A percentile compares a stretch with the other conserved stretches of the same genome.
Evolutionary conservation across 2,329 filamentous ascomycete species (phyloP).

Genomic region (Paraphaeosphaeria minitans): DNA sequence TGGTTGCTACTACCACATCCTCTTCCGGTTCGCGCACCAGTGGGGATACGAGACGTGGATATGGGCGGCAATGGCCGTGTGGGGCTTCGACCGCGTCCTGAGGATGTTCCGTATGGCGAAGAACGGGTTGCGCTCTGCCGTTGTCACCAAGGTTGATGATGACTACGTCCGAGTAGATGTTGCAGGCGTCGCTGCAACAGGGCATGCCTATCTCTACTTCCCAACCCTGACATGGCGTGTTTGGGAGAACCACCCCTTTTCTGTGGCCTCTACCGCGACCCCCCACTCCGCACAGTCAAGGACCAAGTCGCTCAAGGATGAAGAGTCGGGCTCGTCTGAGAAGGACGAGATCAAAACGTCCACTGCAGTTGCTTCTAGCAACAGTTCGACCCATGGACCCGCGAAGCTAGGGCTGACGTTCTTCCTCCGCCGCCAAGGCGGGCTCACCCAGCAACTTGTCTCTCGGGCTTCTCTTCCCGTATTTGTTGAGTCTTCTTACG

Average conservation of each 20-base stretch:
- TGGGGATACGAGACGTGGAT: slow-evolving; percentile 57
- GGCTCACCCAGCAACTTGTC: slow-evolving; percentile 9
- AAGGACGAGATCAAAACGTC: neutral
- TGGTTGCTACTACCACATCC: slow-evolving; percentile 53
- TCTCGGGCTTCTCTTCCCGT: slow-evolving; percentile 8
- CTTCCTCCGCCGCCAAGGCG: slow-evolving; percentile 13
- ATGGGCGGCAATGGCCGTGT: slow-evolving; percentile 50
- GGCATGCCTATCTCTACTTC: slow-evolving; percentile 56
- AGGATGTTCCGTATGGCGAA: slow-evolving; percentile 47
- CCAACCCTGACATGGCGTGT: slow-evolving; percentile 46
- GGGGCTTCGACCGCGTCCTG: slow-evolving; percentile 54
- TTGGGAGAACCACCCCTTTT: slow-evolving; percentile 64
- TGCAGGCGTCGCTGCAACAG: slow-evolving; percentile 35
- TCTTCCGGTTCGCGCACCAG: slow-evolving; percentile 24
- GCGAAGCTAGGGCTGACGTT: slow-evolving; percentile 12
- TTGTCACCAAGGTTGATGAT: slow-evolving; percentile 37
- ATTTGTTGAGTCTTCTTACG: slow-evolving; percentile 12
- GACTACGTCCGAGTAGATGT: slow-evolving; percentile 51
- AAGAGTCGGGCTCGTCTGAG: neutral
- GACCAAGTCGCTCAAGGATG: neutral
- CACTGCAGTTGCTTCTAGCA: neutral
- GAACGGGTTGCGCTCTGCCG: slow-evolving; percentile 43
- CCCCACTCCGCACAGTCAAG: neutral
- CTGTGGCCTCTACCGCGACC: slow-evolving; percentile 19
- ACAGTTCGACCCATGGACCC: slow-evolving; percentile 1